phyloP scores from a whole-genome alignment of 1,284 basidiomycete species.

The Moesziomyces sp. region DNA sequence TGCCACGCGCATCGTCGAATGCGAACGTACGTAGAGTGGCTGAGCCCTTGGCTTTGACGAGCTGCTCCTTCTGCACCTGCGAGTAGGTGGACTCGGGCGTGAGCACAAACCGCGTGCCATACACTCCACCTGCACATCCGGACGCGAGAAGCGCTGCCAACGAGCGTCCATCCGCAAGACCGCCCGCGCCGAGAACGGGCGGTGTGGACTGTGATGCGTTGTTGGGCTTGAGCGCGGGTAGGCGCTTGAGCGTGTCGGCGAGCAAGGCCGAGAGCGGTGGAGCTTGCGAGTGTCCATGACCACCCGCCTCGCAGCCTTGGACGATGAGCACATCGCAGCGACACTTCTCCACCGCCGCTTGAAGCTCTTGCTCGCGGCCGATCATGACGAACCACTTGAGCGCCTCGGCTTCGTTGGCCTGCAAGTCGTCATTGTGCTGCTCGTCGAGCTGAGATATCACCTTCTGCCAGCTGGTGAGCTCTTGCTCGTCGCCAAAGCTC shows the following conservation, averaged over 20 bases:
- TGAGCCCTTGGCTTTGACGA: slow-evolving; percentile 39
- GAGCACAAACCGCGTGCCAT: slow-evolving; percentile 63
- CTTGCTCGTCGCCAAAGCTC: slow-evolving; percentile 55
- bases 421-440: slow-evolving; percentile 28
- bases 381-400: slow-evolving; percentile 58
- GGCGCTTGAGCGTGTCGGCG: slow-evolving; percentile 13
- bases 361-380: slow-evolving; percentile 49
- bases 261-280: slow-evolving; percentile 56
- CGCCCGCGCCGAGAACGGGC: slow-evolving; percentile 59
- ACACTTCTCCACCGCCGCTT: slow-evolving; percentile 42
- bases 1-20: slow-evolving; percentile 64
- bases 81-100: slow-evolving; percentile 61
- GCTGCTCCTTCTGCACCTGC: slow-evolving; percentile 54
- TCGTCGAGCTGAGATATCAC: slow-evolving; percentile 45
- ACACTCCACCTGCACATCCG: slow-evolving; percentile 62
- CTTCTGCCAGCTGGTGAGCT: slow-evolving; percentile 46
- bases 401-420: slow-evolving; percentile 19
- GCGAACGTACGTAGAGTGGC: slow-evolving; percentile 58
- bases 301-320: slow-evolving; percentile 61
- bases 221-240: slow-evolving; percentile 28
- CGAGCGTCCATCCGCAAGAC: slow-evolving; percentile 50
- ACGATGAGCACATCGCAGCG: slow-evolving; percentile 59
- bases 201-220: slow-evolving; percentile 21
- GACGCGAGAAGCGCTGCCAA: slow-evolving; percentile 53
- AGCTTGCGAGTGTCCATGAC: slow-evolving; percentile 59